Evolutionary conservation across 169 alveolate species (phyloP), one percentile per base, ranked within the genome.

Genomic region (Ichthyophthirius multifiliis): DNA sequence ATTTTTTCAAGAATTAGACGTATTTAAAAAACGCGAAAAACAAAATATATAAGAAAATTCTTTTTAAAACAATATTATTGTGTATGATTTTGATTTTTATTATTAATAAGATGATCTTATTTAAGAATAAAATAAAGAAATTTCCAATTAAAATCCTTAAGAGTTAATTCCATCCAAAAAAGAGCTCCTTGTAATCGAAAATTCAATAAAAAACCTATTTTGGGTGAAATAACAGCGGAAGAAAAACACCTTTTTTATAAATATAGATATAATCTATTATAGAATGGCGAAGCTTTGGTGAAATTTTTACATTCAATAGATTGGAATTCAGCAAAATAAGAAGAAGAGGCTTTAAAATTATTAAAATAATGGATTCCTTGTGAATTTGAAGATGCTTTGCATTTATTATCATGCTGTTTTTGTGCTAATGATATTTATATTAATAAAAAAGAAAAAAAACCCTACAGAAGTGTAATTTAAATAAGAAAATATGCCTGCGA

Each of bases 401-500:
- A 92, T 48, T 77, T 94, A 84, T 83, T 94, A 16, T 82, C 93
- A 43, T 80, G 82, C 15, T 67, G 77, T 73, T 90, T 90, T 81
- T 81, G 94, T 74, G 94, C 93, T 3, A 88, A 83, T 83, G 83
- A 75, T 5, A 45, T 87, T 43, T 88, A 88, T 84, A 86, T n/a
- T n/a, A n/a, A 75, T 45, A 83, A 67, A 35, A 73, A 64, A 44
- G 55, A 37, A 65, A 65, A 73, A 73, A 83, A 55, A 64, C 85
- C 62, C 87, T 84, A n/a, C n/a, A n/a, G n/a, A n/a, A n/a, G n/a
- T n/a, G n/a, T n/a, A n/a, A n/a, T n/a, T n/a, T n/a, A n/a, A n/a
- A 85, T 96, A 18, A 83, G 98, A 43, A 92, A 78, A 67, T 88
- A 89, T 74, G 97, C 98, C 0, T 93, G 91, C 2, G 78, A 87